Conservation (phyloP, 176 grass and related monocot genomes). For the Metroxylon sagu region DNA sequence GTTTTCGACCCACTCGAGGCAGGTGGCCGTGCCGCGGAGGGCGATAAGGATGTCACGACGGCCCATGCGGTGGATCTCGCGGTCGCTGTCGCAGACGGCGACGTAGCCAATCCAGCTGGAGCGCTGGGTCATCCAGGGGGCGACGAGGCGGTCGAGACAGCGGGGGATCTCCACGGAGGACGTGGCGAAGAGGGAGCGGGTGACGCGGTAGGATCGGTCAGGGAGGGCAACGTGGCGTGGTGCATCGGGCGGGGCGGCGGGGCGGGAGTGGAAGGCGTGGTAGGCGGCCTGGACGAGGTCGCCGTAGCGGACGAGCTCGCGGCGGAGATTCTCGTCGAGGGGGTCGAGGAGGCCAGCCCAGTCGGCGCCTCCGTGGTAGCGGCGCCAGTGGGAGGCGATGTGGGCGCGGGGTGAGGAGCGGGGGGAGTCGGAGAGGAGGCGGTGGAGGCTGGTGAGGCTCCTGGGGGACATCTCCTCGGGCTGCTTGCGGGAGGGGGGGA, state of each 20-base stretch:
- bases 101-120: slow-evolving; percentile 55
- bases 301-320: slow-evolving; percentile 52
- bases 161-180: slow-evolving; percentile 22
- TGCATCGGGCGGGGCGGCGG: slow-evolving; percentile 22
- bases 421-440: slow-evolving; percentile 1
- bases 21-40: slow-evolving; percentile 57
- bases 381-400: slow-evolving; percentile 33
- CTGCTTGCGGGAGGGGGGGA: not conserved
- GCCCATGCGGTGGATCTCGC: slow-evolving; percentile 52
- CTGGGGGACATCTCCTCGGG: not conserved
- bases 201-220: slow-evolving; percentile 40
- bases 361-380: slow-evolving; percentile 26
- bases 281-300: slow-evolving; percentile 58
- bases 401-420: slow-evolving; percentile 39
- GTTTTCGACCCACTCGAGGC: slow-evolving; percentile 63
- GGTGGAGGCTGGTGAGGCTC: not conserved
- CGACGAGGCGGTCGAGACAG: slow-evolving; percentile 19
- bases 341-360: slow-evolving; percentile 53
- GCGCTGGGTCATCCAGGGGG: slow-evolving; percentile 28
- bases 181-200: slow-evolving; percentile 39
- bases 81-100: slow-evolving; percentile 36
- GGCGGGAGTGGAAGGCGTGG: slow-evolving; percentile 33
- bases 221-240: slow-evolving; percentile 21
- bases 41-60: slow-evolving; percentile 55
- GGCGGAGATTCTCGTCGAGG: slow-evolving; percentile 50